Base-by-base conservation (phyloP, 1,139 yeast genomes). In the Geotrichum phurueaensis region DNA sequence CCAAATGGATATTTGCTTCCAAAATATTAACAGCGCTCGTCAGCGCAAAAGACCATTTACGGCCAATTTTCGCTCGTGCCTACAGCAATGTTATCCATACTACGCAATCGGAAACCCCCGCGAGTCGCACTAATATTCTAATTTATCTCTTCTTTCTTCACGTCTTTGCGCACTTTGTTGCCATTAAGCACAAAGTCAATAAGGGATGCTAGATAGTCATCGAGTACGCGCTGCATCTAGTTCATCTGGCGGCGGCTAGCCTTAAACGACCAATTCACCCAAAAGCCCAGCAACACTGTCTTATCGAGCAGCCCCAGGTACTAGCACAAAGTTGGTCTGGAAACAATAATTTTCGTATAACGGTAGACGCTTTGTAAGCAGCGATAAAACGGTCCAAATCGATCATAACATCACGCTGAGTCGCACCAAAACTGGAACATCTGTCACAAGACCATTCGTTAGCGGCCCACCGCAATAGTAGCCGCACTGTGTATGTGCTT, bases 1-100 rank as follows among this genome's bases (percentile, higher is more conserved):
- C 86, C 2, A 91, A 91, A 71, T 85, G 89, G 9, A 84, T 76
- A 68, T 84, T 86, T 4, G 85, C 84, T 0, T 89, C 91, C 47
- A 84, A 70, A 10, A 85, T 71, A 66, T 86, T 89, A 9, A 84
- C 74, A 49, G 76, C 76, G 12, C 71, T 58, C 1, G 68, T 70
- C 60, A 73, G 58, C 49, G 60, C 62, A 77, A 64, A 12, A 69
- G 73, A 51, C 73, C 70, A 64, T 69, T 75, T 71, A 1, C 83
- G 75, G 15, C 86, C 87, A 64, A 83, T 69, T 64, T 64, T 84
- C 86, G 6, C 83, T 77, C 0, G 86, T 82, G 0, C 86, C 87
- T 2, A 84, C 79, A 0, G 82, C 83, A 20, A 83, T 69, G 12
- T 60, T 75, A 25, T 25, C 27, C 71, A 33, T 63, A 51, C 63